Evolutionary conservation across 2,329 filamentous ascomycete species (phyloP).

Genomic region (Xenoacremonium recifei): DNA sequence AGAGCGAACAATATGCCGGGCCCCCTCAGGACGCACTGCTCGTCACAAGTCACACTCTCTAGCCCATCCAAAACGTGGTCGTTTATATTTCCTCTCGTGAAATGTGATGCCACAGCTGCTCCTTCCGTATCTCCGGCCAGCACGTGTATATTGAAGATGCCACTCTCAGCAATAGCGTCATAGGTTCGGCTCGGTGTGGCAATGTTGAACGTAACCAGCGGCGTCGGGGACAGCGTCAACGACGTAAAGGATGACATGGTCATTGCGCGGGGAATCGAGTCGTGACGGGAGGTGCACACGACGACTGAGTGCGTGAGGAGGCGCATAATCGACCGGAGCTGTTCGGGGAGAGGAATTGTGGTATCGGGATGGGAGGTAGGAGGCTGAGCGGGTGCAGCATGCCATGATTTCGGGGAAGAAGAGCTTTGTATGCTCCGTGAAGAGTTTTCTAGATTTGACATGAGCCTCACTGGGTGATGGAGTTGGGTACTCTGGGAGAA

Average conservation of each 20-base stretch:
- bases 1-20: conserved; percentile 53
- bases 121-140: conserved; percentile 47
- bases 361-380: conserved; percentile 36
- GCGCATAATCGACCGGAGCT: conserved; percentile 53
- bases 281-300: conserved; percentile 50
- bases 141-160: conserved; percentile 55
- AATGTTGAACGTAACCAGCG: conserved; percentile 57
- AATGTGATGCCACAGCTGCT: conserved; percentile 50
- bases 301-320: conserved; percentile 54
- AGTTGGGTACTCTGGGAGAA: too few species aligned
- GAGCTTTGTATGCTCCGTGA: conserved; percentile 15
- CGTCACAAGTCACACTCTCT: conserved; percentile 15
- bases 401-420: conserved; percentile 24
- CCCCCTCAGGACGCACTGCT: conserved; percentile 38
- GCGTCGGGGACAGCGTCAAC: conserved; percentile 49
- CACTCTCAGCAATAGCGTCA: conserved; percentile 44
- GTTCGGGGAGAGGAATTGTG: conserved; percentile 38
- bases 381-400: conserved; percentile 26
- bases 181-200: conserved; percentile 55
- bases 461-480: conserved; percentile 10
- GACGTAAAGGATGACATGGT: conserved; percentile 62
- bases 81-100: conserved; percentile 47
- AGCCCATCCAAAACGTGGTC: conserved; percentile 38
- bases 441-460: conserved; percentile 9
- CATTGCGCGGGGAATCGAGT: conserved; percentile 44